Evolutionary conservation across 805 yeast genomes (phyloP).

Genomic region (Yamadazyma phyllophila): DNA sequence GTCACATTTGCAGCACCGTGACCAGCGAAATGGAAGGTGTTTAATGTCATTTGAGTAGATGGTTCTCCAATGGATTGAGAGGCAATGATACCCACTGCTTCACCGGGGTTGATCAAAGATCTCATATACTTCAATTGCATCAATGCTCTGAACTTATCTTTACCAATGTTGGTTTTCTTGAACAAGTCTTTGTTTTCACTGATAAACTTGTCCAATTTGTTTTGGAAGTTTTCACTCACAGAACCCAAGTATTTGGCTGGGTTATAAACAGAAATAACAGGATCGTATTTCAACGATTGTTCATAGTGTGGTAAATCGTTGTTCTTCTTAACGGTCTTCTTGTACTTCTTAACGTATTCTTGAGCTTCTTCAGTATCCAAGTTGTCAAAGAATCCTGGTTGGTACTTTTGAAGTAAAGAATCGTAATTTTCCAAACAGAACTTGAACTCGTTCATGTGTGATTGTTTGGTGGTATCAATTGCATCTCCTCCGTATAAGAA

Average conservation of each 20-base stretch:
- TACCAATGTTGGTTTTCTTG: slow-evolving; percentile 51
- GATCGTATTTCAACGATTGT: slow-evolving; percentile 72
- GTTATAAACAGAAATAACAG: slow-evolving; percentile 78
- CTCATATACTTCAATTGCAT: slow-evolving; percentile 99
- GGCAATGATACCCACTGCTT: slow-evolving; percentile 97
- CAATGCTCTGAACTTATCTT: slow-evolving; percentile 87
- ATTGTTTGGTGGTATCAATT: slow-evolving; percentile 89
- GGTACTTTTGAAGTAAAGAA: slow-evolving; percentile 79
- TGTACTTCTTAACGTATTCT: slow-evolving; percentile 75
- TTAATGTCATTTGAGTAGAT: slow-evolving; percentile 97
- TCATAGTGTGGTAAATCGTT: slow-evolving; percentile 59
- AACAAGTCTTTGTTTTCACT: slow-evolving; percentile 54
- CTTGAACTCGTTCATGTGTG: slow-evolving; percentile 88
- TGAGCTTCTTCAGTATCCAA: slow-evolving; percentile 78
- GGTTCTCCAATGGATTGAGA: slow-evolving; percentile 99
- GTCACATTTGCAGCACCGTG: slow-evolving; percentile 99
- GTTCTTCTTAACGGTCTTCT: slow-evolving; percentile 68
- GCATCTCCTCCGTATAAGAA: slow-evolving; percentile 98
- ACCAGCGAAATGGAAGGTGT: slow-evolving; percentile 98
- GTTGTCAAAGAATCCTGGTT: slow-evolving; percentile 63
- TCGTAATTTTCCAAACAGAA: slow-evolving; percentile 92
- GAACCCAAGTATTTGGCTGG: slow-evolving; percentile 92
- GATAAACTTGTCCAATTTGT: slow-evolving; percentile 70
- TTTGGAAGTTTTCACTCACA: slow-evolving; percentile 86
- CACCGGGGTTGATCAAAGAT: slow-evolving; percentile 93